Base-by-base conservation (phyloP, 345 rosid species). In the Pugionium dolabratum region DNA sequence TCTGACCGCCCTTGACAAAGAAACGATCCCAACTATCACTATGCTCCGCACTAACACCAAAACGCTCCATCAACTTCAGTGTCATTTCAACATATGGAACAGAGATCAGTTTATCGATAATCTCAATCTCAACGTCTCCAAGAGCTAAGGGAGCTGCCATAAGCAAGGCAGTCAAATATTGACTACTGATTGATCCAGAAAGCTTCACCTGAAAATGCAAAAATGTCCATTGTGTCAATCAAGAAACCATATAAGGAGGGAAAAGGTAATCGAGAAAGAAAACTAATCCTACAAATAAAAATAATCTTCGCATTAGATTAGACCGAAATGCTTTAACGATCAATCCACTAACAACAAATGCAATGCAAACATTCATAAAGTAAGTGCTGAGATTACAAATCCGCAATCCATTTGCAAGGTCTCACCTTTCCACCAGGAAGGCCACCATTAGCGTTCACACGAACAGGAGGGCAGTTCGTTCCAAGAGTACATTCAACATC, bases 11-110 rank as follows among this genome's bases (percentile, higher is more conserved):
- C 58, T 43, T 80, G 75, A 90, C 75, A 64, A 80, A 80, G 78
- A 90, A 90, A 70, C 78, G 84, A 75, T 94, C 99, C 99, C 99
- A 94, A 75, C 71, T 88, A 67, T 66, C 82, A 65, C 66, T 84
- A 76, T 86, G 97, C 55, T 88, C 86, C 1, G 83, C 85, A 78
- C 59, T 55, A 56, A 90, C 96, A 43, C 97, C 97, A 26, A 79
- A 90, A 48, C 91, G 88, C 67, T 94, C 93, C 97, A 94, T 90
- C 79, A 94, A 80, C 78, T 88, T 94, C 78, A 94, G 33, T 51
- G 97, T 94, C 99, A 94, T 94, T 75, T 94, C 97, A 70, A 94
- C 96, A 62, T 94, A 94, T 35, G 99, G 99, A 75, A 94, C 64
- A 39, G 97, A 94, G 33, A 94, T 94, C 64, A 90, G 62, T 67